phyloP scores from a whole-genome alignment of 2,329 filamentous ascomycete species.

The Huntiella decipiens region DNA sequence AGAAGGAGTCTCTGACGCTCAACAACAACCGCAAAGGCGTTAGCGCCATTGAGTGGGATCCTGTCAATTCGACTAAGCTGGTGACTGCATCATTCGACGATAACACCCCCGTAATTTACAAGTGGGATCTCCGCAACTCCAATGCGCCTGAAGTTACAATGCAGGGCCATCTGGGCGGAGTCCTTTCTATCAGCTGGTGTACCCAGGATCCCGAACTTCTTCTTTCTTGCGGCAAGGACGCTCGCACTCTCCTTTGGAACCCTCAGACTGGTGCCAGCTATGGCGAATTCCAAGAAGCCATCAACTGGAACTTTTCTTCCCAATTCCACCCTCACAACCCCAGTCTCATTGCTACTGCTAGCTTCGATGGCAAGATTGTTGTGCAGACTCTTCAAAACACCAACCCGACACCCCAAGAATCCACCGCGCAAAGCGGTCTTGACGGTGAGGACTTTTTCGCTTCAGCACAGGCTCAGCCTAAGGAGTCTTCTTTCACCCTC shows the following conservation, averaged over 20 bases:
- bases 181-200: conserved; percentile 92
- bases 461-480: conserved; percentile 77
- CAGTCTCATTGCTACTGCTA: conserved; percentile 79
- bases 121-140: conserved; percentile 93
- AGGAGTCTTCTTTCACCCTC: conserved; percentile 75
- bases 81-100: conserved; percentile 84
- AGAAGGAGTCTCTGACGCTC: conserved; percentile 88
- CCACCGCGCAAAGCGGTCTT: conserved; percentile 45
- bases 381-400: conserved; percentile 91
- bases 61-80: conserved; percentile 83
- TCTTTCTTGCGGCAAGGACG: conserved; percentile 90
- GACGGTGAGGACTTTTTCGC: conserved; percentile 95
- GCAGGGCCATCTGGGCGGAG: conserved; percentile 81
- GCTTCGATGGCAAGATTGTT: conserved; percentile 90
- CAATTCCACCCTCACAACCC: conserved; percentile 89
- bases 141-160: conserved; percentile 82
- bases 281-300: conserved; percentile 89
- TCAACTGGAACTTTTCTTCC: conserved; percentile 98
- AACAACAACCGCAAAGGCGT: conserved; percentile 92
- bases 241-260: conserved; percentile 90
- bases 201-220: conserved; percentile 73
- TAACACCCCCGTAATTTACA: conserved; percentile 64
- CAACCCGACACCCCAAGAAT: conserved; percentile 54
- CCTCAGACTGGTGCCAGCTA: conserved; percentile 72
- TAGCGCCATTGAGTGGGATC: conserved; percentile 93